phyloP scores from a whole-genome alignment of 75 land plant species.

The Selaginella moellendorffii region DNA sequence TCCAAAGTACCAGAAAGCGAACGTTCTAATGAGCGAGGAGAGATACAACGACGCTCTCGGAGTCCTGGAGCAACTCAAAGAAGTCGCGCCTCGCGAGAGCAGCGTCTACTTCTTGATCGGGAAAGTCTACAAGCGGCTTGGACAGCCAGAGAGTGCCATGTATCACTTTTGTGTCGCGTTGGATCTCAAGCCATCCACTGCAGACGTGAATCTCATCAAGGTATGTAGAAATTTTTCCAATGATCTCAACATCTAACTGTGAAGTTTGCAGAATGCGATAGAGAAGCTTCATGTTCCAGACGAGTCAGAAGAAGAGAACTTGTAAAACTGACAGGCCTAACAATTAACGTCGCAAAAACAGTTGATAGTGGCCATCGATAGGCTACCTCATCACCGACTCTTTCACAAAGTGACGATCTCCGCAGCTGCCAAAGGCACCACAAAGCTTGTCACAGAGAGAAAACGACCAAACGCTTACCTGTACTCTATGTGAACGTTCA shows the following conservation, averaged over 20 bases:
- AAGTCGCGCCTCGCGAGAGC: conserved; percentile 84
- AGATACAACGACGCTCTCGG: conserved; percentile 60
- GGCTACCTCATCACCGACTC: conserved; percentile 61
- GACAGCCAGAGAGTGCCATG: conserved; percentile 80
- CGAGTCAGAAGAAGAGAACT: conserved; percentile 36
- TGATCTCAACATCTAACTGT: neutral
- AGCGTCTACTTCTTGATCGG: conserved; percentile 93
- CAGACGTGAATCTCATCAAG: conserved; percentile 90
- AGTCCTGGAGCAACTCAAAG: conserved; percentile 69
- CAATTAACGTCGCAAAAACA: no score
- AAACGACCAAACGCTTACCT: conserved; percentile 30
- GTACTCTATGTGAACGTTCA: conserved; percentile 77
- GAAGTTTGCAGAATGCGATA: conserved; percentile 33
- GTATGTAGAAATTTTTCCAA: conserved; percentile 18
- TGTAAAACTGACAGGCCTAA: no score
- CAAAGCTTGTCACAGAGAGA: neutral
- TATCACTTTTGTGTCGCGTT: conserved; percentile 81
- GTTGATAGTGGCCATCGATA: no score
- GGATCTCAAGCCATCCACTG: conserved; percentile 86
- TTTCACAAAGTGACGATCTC: conserved; percentile 48
- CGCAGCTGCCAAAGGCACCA: conserved; percentile 34
- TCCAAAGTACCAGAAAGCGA: conserved; percentile 91
- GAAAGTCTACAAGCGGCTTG: conserved; percentile 61
- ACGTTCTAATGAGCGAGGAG: conserved; percentile 60
- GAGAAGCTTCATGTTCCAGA: conserved; percentile 55